Conservation (phyloP, 371 early-diverging fungal genomes). For the Thermomucor indicae-seudaticae region DNA sequence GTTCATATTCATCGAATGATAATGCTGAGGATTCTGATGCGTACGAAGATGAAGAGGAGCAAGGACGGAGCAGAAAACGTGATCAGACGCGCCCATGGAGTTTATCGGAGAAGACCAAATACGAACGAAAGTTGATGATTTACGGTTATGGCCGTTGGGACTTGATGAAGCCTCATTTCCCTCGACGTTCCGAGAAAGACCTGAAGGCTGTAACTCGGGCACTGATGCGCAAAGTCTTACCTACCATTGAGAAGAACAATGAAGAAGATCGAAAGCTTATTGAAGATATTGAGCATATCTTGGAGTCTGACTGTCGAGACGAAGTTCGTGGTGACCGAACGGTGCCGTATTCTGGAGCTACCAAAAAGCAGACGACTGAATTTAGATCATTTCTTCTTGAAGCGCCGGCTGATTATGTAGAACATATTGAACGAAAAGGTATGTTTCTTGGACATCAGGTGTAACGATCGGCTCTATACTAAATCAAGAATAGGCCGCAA, state of each 20-base stretch:
- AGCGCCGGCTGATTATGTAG: slow-evolving; percentile 68
- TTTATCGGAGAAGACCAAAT: slow-evolving; percentile 67
- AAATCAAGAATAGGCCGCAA: slow-evolving; percentile 43
- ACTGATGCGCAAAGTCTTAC: slow-evolving; percentile 32
- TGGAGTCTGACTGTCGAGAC: slow-evolving; percentile 28
- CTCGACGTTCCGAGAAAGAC: slow-evolving; percentile 56
- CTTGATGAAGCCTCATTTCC: slow-evolving; percentile 53
- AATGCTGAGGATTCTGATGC: slow-evolving; percentile 47
- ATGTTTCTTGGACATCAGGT: neutral
- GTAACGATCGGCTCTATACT: neutral
- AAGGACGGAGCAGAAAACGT: slow-evolving; percentile 17
- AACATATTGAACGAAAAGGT: slow-evolving; percentile 68
- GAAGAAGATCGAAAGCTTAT: slow-evolving; percentile 44
- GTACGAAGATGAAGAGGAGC: slow-evolving; percentile 40
- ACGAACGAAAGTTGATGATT: slow-evolving; percentile 82
- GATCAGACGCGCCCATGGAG: slow-evolving; percentile 65
- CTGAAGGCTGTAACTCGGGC: slow-evolving; percentile 50
- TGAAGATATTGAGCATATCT: slow-evolving; percentile 38
- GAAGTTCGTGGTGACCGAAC: slow-evolving; percentile 30
- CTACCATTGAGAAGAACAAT: slow-evolving; percentile 27
- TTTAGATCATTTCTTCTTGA: slow-evolving; percentile 66
- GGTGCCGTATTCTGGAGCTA: slow-evolving; percentile 60
- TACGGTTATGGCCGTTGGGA: slow-evolving; percentile 81
- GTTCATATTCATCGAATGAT: slow-evolving; percentile 36
- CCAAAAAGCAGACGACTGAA: slow-evolving; percentile 57